phyloP scores from a whole-genome alignment of 257 asterid genomes.

The Solanum paucissectum region DNA sequence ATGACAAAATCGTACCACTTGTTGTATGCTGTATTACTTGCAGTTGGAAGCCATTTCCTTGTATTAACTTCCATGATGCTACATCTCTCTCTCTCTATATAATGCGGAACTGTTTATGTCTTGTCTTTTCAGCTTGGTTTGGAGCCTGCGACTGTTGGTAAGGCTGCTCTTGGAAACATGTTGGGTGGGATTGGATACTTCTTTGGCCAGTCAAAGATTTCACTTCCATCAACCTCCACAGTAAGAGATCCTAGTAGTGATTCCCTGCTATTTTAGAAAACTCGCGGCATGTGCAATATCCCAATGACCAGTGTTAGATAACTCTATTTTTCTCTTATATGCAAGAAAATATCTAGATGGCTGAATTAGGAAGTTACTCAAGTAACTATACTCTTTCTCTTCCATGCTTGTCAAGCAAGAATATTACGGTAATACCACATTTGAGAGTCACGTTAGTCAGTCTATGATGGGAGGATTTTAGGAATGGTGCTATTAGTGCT shows the following conservation, averaged over 20 bases:
- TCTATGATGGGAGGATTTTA: not conserved
- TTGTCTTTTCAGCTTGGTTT: constrained; percentile 53
- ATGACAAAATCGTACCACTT: not conserved
- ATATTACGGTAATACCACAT: not conserved
- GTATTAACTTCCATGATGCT: not conserved
- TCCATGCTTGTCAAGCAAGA: not conserved
- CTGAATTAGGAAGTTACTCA: not conserved
- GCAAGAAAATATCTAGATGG: not conserved
- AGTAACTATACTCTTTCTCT: not conserved
- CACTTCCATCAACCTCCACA: constrained; percentile 44
- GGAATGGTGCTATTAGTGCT: not conserved
- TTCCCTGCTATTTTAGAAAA: not conserved
- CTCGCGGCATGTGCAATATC: not conserved
- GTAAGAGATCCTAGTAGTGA: constrained; percentile 32
- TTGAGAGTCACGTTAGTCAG: not conserved
- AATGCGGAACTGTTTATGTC: constrained; percentile 4
- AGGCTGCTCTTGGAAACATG: constrained; percentile 80
- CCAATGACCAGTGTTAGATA: not conserved
- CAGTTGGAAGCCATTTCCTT: not conserved
- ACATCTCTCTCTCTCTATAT: not conserved
- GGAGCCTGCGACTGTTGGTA: constrained; percentile 54
- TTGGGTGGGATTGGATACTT: constrained; percentile 96
- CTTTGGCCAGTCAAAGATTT: constrained; percentile 84
- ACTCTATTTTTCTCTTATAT: not conserved
- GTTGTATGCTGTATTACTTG: not conserved